Conservation (phyloP, 371 early-diverging fungal genomes). For the Haplosporangium sp. region DNA sequence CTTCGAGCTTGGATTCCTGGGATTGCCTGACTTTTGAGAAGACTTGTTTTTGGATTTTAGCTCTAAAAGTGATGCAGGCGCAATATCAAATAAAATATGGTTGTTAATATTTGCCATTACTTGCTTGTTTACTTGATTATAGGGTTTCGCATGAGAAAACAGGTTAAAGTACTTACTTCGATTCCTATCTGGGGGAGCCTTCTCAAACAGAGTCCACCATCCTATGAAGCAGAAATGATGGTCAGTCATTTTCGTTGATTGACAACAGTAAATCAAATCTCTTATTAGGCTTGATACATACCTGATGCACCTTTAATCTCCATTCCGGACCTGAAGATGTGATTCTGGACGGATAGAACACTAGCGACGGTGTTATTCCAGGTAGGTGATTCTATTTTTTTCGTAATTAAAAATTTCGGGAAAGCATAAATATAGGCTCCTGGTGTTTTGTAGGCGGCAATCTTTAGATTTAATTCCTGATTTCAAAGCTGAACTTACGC, state of each 20-base stretch:
- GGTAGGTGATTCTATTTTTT: constrained; percentile 47
- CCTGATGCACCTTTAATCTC: constrained; percentile 71
- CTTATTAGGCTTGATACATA: constrained; percentile 5
- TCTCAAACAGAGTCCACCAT: constrained; percentile 70
- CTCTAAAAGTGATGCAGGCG: constrained; percentile 13
- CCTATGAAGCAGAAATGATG: constrained; percentile 46
- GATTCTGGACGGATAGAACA: constrained; percentile 81
- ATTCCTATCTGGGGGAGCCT: constrained; percentile 64
- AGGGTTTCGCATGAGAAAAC: background rate
- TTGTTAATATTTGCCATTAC: background rate
- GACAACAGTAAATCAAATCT: background rate
- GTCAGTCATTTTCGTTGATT: background rate
- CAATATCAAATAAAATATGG: background rate
- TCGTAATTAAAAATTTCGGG: background rate
- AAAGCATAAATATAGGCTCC: background rate
- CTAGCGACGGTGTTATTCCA: constrained; percentile 69
- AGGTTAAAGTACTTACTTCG: constrained; percentile 22
- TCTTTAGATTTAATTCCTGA: background rate
- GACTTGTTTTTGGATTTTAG: constrained; percentile 52
- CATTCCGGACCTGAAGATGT: constrained; percentile 83
- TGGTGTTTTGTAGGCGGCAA: background rate
- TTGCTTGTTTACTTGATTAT: background rate
- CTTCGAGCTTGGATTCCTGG: constrained; percentile 21
- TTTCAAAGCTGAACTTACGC: constrained; percentile 57
- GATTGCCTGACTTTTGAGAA: constrained; percentile 29